Evolutionary conservation across 1,284 basidiomycete species (phyloP), one percentile per base, ranked within the genome.

Genomic region (Cutaneotrichosporon sp.): DNA sequence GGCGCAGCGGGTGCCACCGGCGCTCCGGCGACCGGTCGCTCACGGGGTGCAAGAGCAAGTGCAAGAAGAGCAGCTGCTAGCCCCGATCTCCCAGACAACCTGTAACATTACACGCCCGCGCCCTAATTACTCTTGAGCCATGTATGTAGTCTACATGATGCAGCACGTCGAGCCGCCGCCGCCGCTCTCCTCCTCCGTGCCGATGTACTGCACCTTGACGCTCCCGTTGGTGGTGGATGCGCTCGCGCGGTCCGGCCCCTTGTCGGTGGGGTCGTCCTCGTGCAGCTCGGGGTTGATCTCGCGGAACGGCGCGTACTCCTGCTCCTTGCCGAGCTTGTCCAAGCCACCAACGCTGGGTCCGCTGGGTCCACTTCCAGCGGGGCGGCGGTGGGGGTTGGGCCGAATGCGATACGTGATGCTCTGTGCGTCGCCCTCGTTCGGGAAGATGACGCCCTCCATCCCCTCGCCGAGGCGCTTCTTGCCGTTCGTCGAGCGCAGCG

Each of bases 401-500:
- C 33, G 51, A 13, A 53, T 34, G 14, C n/a, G n/a, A 10, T 53
- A 53, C 34, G 51, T 53, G 18, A 38, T 22, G 31, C 31, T 53
- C 51, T 53, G 38, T 10, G 38, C 33, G 34, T 25, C 22, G 10
- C 18, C 33, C 51, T 53, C 33, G 51, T 38, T 53, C 14, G 51
- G 51, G 3, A 14, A 53, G 51, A 53, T 34, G 33, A 38, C 33
- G n/a, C 13, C 51, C 34, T 25, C 14, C 33, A 53, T 14, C 11
- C 20, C 20, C 3, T 16, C 13, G 2, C 38, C 46, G n/a, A 58
- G 47, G 18, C 18, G 14, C 47, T 42, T 58, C 46, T 18, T 16
- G 22, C 47, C 56, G 33, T 58, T 42, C 18, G 47, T 38, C 2
- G 34, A 27, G 25, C 47, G 47, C 34, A 58, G 33, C 16, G 36